These are phyloP conservation scores for Jimgerdemannia flammicorona DNA, from an alignment of 192 early-diverging fungal species.

Conservation along the genomic window DNA sequence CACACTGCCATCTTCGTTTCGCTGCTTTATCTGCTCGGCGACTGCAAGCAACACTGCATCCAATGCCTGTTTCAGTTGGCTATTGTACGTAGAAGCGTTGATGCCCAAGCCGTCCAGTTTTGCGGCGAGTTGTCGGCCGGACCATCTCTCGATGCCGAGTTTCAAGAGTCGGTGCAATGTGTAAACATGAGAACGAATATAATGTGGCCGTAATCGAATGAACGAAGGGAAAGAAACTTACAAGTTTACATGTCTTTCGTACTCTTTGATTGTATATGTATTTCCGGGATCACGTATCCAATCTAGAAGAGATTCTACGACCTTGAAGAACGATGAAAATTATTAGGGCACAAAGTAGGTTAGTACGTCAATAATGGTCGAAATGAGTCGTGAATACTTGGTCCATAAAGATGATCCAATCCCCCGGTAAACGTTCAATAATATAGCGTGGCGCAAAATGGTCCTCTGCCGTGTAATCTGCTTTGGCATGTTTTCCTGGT, in stretches of 20 bases:
- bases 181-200: background rate
- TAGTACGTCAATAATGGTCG: background rate
- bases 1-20: background rate
- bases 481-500: background rate
- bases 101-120: slow-evolving; percentile 16
- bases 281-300: slow-evolving; percentile 21
- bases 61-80: slow-evolving; percentile 13
- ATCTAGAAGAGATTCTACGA: slow-evolving; percentile 7
- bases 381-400: background rate
- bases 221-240: background rate
- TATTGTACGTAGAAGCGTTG: slow-evolving; percentile 5
- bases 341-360: background rate
- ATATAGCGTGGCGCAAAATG: no score
- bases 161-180: no score
- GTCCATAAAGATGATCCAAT: background rate
- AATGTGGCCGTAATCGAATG: background rate
- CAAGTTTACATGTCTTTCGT: slow-evolving; percentile 17
- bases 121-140: slow-evolving; percentile 15
- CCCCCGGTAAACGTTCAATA: no score
- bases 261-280: slow-evolving; percentile 11
- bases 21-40: background rate
- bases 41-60: background rate
- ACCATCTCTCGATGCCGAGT: slow-evolving; percentile 10
- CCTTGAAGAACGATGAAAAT: background rate
- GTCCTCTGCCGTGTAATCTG: no score